A percentile compares a stretch with the other conserved stretches of the same genome.
These are phyloP conservation scores for Psophocarpus tetragonolobus DNA, from an alignment of 306 rosid genomes.

Conservation along the genomic window DNA sequence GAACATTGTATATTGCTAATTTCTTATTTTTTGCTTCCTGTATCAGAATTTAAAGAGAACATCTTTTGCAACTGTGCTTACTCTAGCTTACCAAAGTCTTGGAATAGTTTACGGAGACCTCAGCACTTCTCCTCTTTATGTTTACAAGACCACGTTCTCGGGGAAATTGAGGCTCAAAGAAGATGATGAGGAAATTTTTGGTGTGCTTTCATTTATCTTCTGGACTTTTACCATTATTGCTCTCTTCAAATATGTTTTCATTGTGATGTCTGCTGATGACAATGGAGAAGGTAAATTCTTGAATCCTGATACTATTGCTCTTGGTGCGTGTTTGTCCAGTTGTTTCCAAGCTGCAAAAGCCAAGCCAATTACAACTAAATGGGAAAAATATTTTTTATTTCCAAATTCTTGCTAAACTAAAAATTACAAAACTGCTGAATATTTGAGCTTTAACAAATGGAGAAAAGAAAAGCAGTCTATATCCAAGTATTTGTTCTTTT, in stretches of 20 bases:
- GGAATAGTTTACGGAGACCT: conserved; percentile 91
- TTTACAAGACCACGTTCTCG: conserved; percentile 78
- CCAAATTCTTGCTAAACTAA: neutral
- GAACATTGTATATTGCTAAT: neutral
- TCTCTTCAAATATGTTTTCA: conserved; percentile 73
- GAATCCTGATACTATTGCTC: conserved; percentile 4
- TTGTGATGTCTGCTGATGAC: conserved; percentile 80
- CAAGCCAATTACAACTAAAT: conserved; percentile 6
- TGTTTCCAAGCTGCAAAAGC: conserved; percentile 2
- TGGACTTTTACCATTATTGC: conserved; percentile 83
- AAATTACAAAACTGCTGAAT: neutral
- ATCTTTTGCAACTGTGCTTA: conserved; percentile 55
- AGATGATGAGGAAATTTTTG: conserved; percentile 73
- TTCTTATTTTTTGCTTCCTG: conserved; percentile 22
- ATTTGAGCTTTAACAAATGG: neutral
- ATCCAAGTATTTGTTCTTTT: neutral
- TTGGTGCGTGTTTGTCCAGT: conserved; percentile 9
- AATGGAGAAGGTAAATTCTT: conserved; percentile 73
- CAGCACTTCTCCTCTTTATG: conserved; percentile 84
- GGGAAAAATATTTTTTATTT: neutral
- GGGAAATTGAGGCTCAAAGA: conserved; percentile 72
- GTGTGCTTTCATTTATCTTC: conserved; percentile 78
- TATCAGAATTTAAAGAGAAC: conserved; percentile 60
- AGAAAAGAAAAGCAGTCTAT: neutral
- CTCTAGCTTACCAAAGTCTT: conserved; percentile 80